These are phyloP conservation scores for Aspergillus costaricaensis DNA, from an alignment of 2,329 filamentous ascomycete genomes.

Conservation along the genomic window DNA sequence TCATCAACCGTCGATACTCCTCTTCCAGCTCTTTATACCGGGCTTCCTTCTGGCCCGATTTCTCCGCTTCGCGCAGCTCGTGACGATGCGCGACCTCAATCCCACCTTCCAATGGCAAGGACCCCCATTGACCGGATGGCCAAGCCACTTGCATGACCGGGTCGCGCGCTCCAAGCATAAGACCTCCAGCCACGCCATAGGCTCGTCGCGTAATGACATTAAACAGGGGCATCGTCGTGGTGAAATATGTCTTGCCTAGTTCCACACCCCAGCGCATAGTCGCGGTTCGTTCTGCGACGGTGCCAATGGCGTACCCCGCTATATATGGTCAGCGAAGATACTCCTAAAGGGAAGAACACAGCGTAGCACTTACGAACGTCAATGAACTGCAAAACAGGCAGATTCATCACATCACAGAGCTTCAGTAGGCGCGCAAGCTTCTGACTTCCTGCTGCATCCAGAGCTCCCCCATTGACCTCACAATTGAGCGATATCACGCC, in stretches of 20 bases:
- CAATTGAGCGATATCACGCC: slow-evolving; percentile 63
- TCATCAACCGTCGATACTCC: slow-evolving; percentile 64
- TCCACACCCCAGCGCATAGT: slow-evolving; percentile 67
- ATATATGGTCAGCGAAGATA: neutral
- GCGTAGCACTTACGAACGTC: slow-evolving; percentile 53
- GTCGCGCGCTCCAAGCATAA: slow-evolving; percentile 65
- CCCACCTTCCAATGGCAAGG: slow-evolving; percentile 63
- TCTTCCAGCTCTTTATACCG: slow-evolving; percentile 60
- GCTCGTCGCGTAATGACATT: slow-evolving; percentile 62
- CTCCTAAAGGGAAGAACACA: neutral
- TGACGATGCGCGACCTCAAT: slow-evolving; percentile 65
- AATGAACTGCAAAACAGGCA: slow-evolving; percentile 65
- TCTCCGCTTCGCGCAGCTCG: slow-evolving; percentile 59
- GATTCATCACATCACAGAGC: slow-evolving; percentile 66
- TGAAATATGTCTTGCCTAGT: slow-evolving; percentile 63
- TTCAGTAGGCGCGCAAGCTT: slow-evolving; percentile 64
- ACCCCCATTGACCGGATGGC: slow-evolving; percentile 65
- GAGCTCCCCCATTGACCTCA: slow-evolving; percentile 62
- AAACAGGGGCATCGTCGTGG: slow-evolving; percentile 64
- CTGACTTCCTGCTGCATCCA: slow-evolving; percentile 62
- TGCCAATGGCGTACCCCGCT: slow-evolving; percentile 65
- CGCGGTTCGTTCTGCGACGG: slow-evolving; percentile 61
- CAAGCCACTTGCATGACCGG: slow-evolving; percentile 64
- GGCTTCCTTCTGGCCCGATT: slow-evolving; percentile 52
- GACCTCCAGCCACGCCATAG: slow-evolving; percentile 65